These are phyloP conservation scores for Isoetes taiwanensis DNA, from an alignment of 75 land plant species.

Conservation along the genomic window DNA sequence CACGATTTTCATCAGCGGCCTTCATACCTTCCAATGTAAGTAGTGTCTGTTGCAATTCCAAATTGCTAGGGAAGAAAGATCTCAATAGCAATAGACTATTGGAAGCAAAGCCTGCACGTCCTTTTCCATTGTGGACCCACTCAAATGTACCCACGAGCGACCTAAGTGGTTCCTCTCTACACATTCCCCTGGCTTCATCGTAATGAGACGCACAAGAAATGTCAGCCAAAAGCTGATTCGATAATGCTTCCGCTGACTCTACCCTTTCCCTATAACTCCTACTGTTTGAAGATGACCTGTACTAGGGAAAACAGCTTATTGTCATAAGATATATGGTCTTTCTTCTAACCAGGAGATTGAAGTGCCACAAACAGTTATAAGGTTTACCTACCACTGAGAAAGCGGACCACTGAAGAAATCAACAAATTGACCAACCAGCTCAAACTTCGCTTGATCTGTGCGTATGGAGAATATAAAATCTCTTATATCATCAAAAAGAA, in stretches of 20 bases:
- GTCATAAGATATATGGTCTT: neutral
- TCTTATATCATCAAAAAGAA: slow-evolving; percentile 76
- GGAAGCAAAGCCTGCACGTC: slow-evolving; percentile 49
- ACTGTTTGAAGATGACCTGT: slow-evolving; percentile 63
- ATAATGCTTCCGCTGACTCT: slow-evolving; percentile 36
- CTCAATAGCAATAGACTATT: slow-evolving; percentile 48
- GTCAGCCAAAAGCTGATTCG: slow-evolving; percentile 5
- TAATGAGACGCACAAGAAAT: slow-evolving; percentile 8
- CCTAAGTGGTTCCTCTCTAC: slow-evolving; percentile 17
- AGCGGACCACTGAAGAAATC: slow-evolving; percentile 72
- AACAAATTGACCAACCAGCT: slow-evolving; percentile 53
- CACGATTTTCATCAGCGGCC: slow-evolving; percentile 6
- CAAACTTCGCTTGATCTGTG: slow-evolving; percentile 45
- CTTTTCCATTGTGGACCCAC: slow-evolving; percentile 23
- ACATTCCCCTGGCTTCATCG: neutral
- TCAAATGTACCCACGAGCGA: slow-evolving; percentile 25
- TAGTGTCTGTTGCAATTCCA: slow-evolving; percentile 45
- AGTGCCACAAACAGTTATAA: slow-evolving; percentile 3
- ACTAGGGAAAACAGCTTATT: neutral
- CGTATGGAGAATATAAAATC: slow-evolving; percentile 60
- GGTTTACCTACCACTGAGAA: slow-evolving; percentile 40
- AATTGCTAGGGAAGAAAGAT: slow-evolving; percentile 48
- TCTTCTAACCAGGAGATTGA: neutral
- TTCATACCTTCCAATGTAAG: slow-evolving; percentile 23
- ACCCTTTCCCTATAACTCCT: slow-evolving; percentile 41